A percentile compares a stretch with the other conserved stretches of the same genome.
These are phyloP conservation scores for Lotmaria passim DNA, from an alignment of 208 protist genomes.

Conservation along the genomic window DNA sequence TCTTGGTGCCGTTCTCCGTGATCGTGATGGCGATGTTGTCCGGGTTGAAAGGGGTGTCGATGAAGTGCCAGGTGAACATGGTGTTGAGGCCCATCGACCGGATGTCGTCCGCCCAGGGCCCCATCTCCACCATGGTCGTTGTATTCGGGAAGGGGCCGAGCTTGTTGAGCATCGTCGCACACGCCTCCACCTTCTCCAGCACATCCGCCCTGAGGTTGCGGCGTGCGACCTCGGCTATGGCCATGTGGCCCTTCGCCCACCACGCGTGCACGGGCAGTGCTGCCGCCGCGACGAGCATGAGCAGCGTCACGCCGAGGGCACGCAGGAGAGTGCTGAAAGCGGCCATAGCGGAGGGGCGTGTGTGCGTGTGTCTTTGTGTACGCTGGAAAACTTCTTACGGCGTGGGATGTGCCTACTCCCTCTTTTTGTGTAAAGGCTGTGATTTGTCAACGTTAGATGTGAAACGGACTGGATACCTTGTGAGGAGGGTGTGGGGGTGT, in stretches of 20 bases:
- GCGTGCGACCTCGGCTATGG: slow-evolving; percentile 55
- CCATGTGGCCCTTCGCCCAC: slow-evolving; percentile 72
- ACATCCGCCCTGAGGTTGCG: slow-evolving; percentile 37
- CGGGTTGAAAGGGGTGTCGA: slow-evolving; percentile 51
- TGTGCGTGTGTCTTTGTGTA: neutral
- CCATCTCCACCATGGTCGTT: slow-evolving; percentile 46
- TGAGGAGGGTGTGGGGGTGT: too few species aligned
- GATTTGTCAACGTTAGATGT: too few species aligned
- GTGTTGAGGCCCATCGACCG: slow-evolving; percentile 37
- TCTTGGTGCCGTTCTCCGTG: too few species aligned
- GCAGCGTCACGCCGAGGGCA: slow-evolving; percentile 4
- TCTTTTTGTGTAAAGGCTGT: too few species aligned
- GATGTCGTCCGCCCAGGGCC: slow-evolving; percentile 64
- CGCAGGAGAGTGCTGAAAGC: slow-evolving; percentile 13
- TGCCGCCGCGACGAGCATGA: slow-evolving; percentile 6
- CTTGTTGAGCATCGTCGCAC: slow-evolving; percentile 30
- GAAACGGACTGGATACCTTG: too few species aligned
- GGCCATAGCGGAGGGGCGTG: neutral
- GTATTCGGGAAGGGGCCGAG: slow-evolving; percentile 41
- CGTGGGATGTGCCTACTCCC: too few species aligned
- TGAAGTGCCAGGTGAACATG: slow-evolving; percentile 65
- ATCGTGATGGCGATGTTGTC: slow-evolving; percentile 34
- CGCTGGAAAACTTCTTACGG: neutral
- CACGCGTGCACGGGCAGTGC: slow-evolving; percentile 38
- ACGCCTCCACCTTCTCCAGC: slow-evolving; percentile 25